Percentiles rank a stretch among this genome's conserved stretches.
phyloP scores from a whole-genome alignment of 495 filamentous ascomycete species.

The Tricharina praecox region DNA sequence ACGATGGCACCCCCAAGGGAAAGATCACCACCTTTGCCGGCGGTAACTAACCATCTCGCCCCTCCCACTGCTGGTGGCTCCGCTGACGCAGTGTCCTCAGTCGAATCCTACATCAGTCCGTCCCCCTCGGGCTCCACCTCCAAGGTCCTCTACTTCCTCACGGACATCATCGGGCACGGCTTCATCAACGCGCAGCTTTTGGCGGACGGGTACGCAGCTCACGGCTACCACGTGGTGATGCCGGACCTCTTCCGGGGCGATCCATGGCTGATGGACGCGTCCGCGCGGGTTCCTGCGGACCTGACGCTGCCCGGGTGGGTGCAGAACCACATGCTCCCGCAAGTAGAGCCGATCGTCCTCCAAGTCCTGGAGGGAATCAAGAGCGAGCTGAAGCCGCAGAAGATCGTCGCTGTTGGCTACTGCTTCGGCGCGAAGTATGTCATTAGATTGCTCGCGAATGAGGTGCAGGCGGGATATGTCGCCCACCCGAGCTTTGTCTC shows the following conservation, averaged over 20 bases:
- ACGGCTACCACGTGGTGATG: conserved; percentile 61
- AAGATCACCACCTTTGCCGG: conserved; percentile 29
- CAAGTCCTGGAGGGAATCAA: conserved; percentile 42
- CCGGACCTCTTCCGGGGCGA: conserved; percentile 68
- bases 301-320: conserved; percentile 49
- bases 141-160: conserved; percentile 39
- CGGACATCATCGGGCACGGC: conserved; percentile 49
- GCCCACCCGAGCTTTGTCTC: conserved; percentile 69
- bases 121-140: conserved; percentile 29
- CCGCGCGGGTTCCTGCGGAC: conserved; percentile 30
- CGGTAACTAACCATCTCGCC: conserved; percentile 21
- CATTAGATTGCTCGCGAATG: conserved; percentile 28
- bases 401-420: conserved; percentile 57
- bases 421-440: conserved; percentile 58
- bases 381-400: conserved; percentile 41
- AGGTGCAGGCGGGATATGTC: conserved; percentile 36
- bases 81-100: conserved; percentile 14
- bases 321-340: conserved; percentile 36
- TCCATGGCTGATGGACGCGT: conserved; percentile 28
- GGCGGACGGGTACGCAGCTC: conserved; percentile 67
- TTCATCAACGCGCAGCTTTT: conserved; percentile 64
- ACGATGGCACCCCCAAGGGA: conserved; percentile 31
- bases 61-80: not conserved
- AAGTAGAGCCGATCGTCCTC: conserved; percentile 50
- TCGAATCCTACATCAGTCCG: conserved; percentile 31